Evolutionary conservation across 352 stramenopile species (phyloP).

Genomic region (Elongisporangium undulatum): DNA sequence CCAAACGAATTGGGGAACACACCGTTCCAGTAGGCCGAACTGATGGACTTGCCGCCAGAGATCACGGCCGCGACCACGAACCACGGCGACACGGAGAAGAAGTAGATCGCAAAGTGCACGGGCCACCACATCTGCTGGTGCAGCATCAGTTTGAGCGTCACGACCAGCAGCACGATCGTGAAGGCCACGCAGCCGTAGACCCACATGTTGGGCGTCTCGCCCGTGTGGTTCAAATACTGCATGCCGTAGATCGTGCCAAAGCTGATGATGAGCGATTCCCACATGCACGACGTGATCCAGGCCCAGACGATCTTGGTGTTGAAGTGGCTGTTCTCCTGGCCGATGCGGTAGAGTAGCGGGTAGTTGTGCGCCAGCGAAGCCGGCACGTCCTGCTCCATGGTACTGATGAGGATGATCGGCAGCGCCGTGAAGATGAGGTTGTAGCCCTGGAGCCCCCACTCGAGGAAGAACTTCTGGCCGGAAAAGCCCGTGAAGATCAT

Average conservation of each 20-base stretch:
- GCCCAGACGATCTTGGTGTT: slow-evolving; percentile 82
- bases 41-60: slow-evolving; percentile 64
- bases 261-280: slow-evolving; percentile 82
- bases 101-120: slow-evolving; percentile 66
- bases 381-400: slow-evolving; percentile 82
- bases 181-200: slow-evolving; percentile 93
- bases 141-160: slow-evolving; percentile 92
- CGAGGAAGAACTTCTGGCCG: slow-evolving; percentile 84
- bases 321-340: slow-evolving; percentile 80
- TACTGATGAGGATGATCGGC: slow-evolving; percentile 79
- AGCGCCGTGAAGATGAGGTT: slow-evolving; percentile 87
- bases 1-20: slow-evolving; percentile 73
- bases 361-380: slow-evolving; percentile 65
- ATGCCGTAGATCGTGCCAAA: slow-evolving; percentile 83
- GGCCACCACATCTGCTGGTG: slow-evolving; percentile 85
- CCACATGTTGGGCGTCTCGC: slow-evolving; percentile 91
- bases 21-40: slow-evolving; percentile 80
- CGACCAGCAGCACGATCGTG: slow-evolving; percentile 92
- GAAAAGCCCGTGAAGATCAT: slow-evolving; percentile 90
- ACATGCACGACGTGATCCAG: slow-evolving; percentile 80
- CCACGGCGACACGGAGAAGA: slow-evolving; percentile 66
- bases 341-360: slow-evolving; percentile 78
- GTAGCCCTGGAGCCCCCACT: slow-evolving; percentile 86
- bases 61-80: slow-evolving; percentile 69
- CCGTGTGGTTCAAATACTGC: slow-evolving; percentile 69